phyloP scores from a whole-genome alignment of 306 rosid species.

The Canavalia ensiformis region DNA sequence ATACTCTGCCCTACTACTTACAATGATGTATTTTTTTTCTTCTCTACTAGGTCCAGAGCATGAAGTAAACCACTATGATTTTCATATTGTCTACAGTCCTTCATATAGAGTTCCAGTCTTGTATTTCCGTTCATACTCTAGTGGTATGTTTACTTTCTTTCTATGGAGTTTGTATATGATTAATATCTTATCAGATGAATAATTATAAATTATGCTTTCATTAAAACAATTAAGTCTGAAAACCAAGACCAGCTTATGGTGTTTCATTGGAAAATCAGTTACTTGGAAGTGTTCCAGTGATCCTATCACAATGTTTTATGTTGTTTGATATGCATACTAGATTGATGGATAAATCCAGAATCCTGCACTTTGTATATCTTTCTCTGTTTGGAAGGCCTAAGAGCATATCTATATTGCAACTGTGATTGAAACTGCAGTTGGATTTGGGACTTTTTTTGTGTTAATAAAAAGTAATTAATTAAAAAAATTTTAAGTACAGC shows the following conservation, averaged over 20 bases:
- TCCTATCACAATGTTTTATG: neutral
- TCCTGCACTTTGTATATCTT: neutral
- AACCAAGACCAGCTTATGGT: slow-evolving; percentile 2
- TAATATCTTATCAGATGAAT: slow-evolving; percentile 13
- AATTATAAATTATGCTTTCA: slow-evolving; percentile 6
- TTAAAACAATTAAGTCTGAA: neutral
- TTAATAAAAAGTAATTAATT: neutral
- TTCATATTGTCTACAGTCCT: slow-evolving; percentile 77
- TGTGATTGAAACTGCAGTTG: neutral
- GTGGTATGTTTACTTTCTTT: slow-evolving; percentile 61
- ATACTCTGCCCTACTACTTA: neutral
- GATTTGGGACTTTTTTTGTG: neutral
- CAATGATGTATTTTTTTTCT: slow-evolving; percentile 26
- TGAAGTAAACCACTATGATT: slow-evolving; percentile 66
- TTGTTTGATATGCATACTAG: slow-evolving; percentile 10
- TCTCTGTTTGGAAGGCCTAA: neutral
- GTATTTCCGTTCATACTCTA: slow-evolving; percentile 70
- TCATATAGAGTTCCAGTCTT: slow-evolving; percentile 83
- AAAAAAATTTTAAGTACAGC: slow-evolving; percentile 21
- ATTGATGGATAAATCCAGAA: slow-evolving; percentile 1
- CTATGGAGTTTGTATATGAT: slow-evolving; percentile 29
- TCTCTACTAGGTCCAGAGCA: slow-evolving; percentile 60
- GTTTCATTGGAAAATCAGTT: slow-evolving; percentile 11
- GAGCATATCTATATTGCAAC: neutral
- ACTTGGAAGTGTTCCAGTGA: slow-evolving; percentile 3